Percentiles rank a stretch among this genome's conserved stretches.
Conservation (phyloP, 164 flowering plant genomes). For the Chloranthus sessilifolius region DNA sequence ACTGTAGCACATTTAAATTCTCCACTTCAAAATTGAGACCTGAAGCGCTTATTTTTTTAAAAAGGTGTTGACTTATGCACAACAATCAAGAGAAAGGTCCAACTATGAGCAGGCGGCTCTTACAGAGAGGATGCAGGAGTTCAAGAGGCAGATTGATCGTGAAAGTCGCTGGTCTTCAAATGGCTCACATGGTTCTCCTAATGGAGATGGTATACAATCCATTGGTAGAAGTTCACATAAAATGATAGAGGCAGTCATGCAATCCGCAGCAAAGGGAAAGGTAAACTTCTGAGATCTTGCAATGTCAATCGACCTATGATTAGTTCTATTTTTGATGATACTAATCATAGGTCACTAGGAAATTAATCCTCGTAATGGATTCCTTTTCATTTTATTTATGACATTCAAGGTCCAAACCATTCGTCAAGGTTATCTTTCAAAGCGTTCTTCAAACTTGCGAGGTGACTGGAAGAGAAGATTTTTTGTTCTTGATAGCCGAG, state of each 20-base stretch:
- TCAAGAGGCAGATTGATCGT: conserved; percentile 81
- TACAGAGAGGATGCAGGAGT: conserved; percentile 88
- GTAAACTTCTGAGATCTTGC: conserved; percentile 31
- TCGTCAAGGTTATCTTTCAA: conserved; percentile 91
- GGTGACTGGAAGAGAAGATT: conserved; percentile 97
- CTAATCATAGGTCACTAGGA: too few species aligned
- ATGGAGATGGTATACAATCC: conserved; percentile 37
- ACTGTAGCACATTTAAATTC: conserved; percentile 2
- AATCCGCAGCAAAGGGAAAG: conserved; percentile 90
- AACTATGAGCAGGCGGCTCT: conserved; percentile 91
- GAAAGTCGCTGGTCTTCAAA: conserved; percentile 64
- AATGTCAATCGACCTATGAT: too few species aligned
- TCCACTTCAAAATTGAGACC: background rate
- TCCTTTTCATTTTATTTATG: too few species aligned
- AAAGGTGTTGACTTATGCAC: conserved; percentile 96
- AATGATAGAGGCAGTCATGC: conserved; percentile 56
- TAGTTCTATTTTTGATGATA: too few species aligned
- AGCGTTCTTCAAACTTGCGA: conserved; percentile 91
- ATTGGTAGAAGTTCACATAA: conserved; percentile 49
- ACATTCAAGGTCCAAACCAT: conserved; percentile 91
- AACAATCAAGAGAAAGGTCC: conserved; percentile 89
- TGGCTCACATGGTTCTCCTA: conserved; percentile 64
- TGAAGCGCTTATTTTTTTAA: conserved; percentile 15
- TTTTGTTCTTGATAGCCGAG: conserved; percentile 95
- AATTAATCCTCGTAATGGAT: too few species aligned